Base-by-base conservation (phyloP, 2,329 filamentous ascomycete species). In the Conoideocrella luteorostrata region DNA sequence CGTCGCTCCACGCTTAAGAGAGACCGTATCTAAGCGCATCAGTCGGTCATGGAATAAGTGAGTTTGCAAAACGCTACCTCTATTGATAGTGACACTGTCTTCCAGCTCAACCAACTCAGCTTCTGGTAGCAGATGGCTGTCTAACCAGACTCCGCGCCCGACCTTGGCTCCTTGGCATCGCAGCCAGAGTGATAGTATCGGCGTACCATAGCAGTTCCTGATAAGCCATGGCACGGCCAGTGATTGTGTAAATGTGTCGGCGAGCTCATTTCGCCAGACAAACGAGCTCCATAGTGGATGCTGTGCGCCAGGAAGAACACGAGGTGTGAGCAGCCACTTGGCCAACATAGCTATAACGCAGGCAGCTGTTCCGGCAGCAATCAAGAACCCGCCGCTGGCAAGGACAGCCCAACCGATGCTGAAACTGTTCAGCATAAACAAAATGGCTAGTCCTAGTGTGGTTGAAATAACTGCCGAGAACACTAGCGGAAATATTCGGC, bases 171-270 rank as follows among this genome's bases (percentile, higher is more conserved):
- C 49, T 2, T 51, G 45, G 1, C 45, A 32, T 21, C 47, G 45
- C 43, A 52, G 36, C 44, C 46, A 51, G 20, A 43, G 24, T 18
- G 32, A 21, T 12, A 52, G 42, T 4, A 52, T n/a, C 1, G 50
- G 49, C 13, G 50, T 52, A 38, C 50, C 49, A 40, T 51, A 51
- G 37, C 44, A 43, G 12, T 39, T 29, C n/a, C 38, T 40, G 3
- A 47, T 40, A 22, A 51, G 28, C 28, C 47, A 49, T 4, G 50
- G 50, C 3, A 50, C 42, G 11, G 45, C 49, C 7, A 52, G 29
- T 11, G 44, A 44, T 38, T 76, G 70, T 35, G 86, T 64, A 55
- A 86, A 82, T 21, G 63, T 59, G 52, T 79, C 75, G 13, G 81
- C 84, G 36, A 86, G 64, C 45, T 80, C 50, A 32, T 52, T 52